A percentile compares a stretch with the other conserved stretches of the same genome.
phyloP scores from a whole-genome alignment of 2,329 filamentous ascomycete species.

The Penicillium italicum region DNA sequence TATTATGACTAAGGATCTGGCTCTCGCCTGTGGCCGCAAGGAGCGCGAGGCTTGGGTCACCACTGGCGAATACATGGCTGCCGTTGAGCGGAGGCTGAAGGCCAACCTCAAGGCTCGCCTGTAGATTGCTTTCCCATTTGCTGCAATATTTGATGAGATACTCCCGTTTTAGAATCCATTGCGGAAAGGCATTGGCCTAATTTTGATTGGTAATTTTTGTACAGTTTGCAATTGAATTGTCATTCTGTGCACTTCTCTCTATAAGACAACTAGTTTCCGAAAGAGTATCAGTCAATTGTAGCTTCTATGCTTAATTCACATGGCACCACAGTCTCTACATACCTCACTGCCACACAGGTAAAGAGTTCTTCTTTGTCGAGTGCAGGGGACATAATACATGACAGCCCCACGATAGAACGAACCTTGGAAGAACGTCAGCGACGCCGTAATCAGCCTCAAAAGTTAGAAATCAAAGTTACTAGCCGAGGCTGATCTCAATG shows the following conservation, averaged over 20 bases:
- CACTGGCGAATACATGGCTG: slow-evolving; percentile 84
- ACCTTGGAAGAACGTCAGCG: too few species aligned
- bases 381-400: too few species aligned
- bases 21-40: slow-evolving; percentile 88
- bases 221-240: slow-evolving; percentile 13
- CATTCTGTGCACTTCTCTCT: not conserved
- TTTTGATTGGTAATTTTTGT: slow-evolving; percentile 15
- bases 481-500: not conserved
- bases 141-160: slow-evolving; percentile 15
- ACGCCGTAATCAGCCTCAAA: not conserved
- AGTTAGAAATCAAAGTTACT: not conserved
- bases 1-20: slow-evolving; percentile 99
- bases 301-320: not conserved
- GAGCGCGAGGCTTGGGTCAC: slow-evolving; percentile 82
- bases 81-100: slow-evolving; percentile 88
- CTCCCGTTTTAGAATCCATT: slow-evolving; percentile 10
- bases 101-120: slow-evolving; percentile 53
- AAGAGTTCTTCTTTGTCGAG: not conserved
- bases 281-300: not conserved
- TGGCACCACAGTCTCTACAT: not conserved
- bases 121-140: slow-evolving; percentile 23
- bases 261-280: not conserved
- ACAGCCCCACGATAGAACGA: not conserved
- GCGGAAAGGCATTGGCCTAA: slow-evolving; percentile 3
- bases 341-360: not conserved